Evolutionary conservation across 1,139 yeast genomes (phyloP), one percentile per base, ranked within the genome.

Genomic region (Lodderomyces theae): DNA sequence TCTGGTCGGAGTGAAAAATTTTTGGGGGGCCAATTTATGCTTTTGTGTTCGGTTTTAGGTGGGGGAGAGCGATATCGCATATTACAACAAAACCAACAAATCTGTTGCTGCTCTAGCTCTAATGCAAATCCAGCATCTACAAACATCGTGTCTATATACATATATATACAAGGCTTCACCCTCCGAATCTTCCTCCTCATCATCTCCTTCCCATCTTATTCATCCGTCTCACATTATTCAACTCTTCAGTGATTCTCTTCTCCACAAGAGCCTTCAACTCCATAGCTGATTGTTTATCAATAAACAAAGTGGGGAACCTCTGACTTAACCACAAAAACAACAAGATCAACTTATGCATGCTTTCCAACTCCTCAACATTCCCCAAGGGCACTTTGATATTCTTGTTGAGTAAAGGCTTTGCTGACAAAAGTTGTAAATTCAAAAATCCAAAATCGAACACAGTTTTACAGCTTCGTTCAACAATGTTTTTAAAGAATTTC

Each of bases 301-400:
- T 76, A 52, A 89, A 86, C 40, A 82, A 72, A 29, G 83, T 79
- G 0, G 97, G 96, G 69, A 86, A 90, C 54, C 97, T 64, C 57
- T 87, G 92, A 45, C 87, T 75, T 48, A 92, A 69, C 98, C 98
- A 92, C 58, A 88, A 66, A 56, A 79, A 90, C 11, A 87, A 64
- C 49, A 83, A 73, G 18, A 87, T 72, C 37, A 79, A 65, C 49
- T 80, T 77, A 63, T 92, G 96, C 48, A 85, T 65, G 16, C 74
- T 74, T 57, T 90, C 97, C 38, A 87, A 69, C 30, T 62, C 56
- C 39, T 72, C 73, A 36, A 86, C 61, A 7, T 53, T 53, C 12
- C 65, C 66, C 34, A 71, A 68, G 7, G 57, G 54, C 17, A 54
- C 50, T 16, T 50, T 57, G 10, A 51, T 50, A 6, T 55, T 50